Evolutionary conservation across 306 rosid species (phyloP).

Genomic region (Fragaria vesca): DNA sequence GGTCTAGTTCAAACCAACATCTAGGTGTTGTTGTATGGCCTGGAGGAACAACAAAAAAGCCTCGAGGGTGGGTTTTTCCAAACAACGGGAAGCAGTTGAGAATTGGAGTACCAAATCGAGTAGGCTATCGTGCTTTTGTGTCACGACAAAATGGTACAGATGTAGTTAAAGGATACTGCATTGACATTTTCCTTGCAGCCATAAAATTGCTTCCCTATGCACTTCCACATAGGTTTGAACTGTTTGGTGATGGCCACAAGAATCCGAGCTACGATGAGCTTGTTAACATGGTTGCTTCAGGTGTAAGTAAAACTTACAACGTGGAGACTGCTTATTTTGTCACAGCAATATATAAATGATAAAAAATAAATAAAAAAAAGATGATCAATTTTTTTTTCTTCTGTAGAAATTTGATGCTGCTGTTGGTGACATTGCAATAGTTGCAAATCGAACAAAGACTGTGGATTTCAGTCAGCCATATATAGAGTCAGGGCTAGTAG

Average conservation of each 20-base stretch:
- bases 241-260: constrained; percentile 47
- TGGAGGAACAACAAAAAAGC: constrained; percentile 38
- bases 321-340: neutral
- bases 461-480: constrained; percentile 53
- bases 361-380: too few species aligned
- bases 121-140: constrained; percentile 45
- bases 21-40: constrained; percentile 40
- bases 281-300: constrained; percentile 28
- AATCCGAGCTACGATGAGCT: constrained; percentile 48
- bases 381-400: neutral
- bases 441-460: constrained; percentile 42
- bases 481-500: constrained; percentile 52
- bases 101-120: constrained; percentile 50
- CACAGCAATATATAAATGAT: neutral
- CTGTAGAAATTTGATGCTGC: constrained; percentile 50
- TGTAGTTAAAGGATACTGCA: constrained; percentile 43
- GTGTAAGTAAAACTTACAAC: constrained; percentile 34
- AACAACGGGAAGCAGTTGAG: constrained; percentile 37
- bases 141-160: constrained; percentile 28
- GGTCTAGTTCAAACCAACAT: constrained; percentile 29
- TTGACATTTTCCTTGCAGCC: constrained; percentile 53
- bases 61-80: constrained; percentile 56
- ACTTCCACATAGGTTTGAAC: constrained; percentile 42
- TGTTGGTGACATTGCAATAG: constrained; percentile 53
- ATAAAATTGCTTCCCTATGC: constrained; percentile 43